These are phyloP conservation scores for Halophytophthora batemanensis DNA, from an alignment of 352 stramenopile genomes.

Conservation along the genomic window DNA sequence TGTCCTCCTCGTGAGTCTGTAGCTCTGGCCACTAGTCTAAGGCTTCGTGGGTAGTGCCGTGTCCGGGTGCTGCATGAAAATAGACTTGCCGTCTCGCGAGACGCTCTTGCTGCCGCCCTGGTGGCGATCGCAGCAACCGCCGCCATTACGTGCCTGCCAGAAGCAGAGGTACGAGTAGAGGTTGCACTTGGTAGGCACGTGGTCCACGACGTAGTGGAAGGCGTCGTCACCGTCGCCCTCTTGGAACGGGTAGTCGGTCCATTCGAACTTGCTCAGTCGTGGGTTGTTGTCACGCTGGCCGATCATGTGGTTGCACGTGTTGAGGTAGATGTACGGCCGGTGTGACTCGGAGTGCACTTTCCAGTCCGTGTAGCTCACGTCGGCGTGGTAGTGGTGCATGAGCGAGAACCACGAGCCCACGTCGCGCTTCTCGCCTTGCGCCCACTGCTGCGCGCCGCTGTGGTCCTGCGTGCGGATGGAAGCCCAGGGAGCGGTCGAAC, in stretches of 20 bases:
- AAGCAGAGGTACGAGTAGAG: slow-evolving; percentile 86
- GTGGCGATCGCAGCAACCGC: slow-evolving; percentile 70
- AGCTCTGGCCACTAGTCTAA: background rate
- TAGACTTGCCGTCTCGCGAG: slow-evolving; percentile 54
- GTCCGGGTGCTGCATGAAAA: slow-evolving; percentile 43
- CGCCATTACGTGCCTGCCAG: slow-evolving; percentile 71
- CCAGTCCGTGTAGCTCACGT: slow-evolving; percentile 54
- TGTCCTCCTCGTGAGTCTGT: background rate
- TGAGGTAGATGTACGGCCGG: slow-evolving; percentile 78
- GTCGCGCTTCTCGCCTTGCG: slow-evolving; percentile 81
- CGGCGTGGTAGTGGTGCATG: slow-evolving; percentile 83
- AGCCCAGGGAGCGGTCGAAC: slow-evolving; percentile 42
- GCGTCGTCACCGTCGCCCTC: slow-evolving; percentile 61
- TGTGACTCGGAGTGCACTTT: slow-evolving; percentile 31
- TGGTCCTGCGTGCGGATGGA: slow-evolving; percentile 75
- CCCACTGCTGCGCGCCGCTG: slow-evolving; percentile 73
- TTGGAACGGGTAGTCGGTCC: slow-evolving; percentile 80
- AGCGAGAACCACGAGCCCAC: slow-evolving; percentile 86
- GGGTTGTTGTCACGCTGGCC: slow-evolving; percentile 82
- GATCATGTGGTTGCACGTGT: slow-evolving; percentile 91
- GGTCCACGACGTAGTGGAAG: slow-evolving; percentile 73
- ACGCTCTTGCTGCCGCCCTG: slow-evolving; percentile 36
- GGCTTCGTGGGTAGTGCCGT: slow-evolving; percentile 1
- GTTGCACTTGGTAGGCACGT: slow-evolving; percentile 86
- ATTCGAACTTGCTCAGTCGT: slow-evolving; percentile 71